These are phyloP conservation scores for Metschnikowia arizonensis DNA, from an alignment of 805 yeast genomes.

Conservation along the genomic window DNA sequence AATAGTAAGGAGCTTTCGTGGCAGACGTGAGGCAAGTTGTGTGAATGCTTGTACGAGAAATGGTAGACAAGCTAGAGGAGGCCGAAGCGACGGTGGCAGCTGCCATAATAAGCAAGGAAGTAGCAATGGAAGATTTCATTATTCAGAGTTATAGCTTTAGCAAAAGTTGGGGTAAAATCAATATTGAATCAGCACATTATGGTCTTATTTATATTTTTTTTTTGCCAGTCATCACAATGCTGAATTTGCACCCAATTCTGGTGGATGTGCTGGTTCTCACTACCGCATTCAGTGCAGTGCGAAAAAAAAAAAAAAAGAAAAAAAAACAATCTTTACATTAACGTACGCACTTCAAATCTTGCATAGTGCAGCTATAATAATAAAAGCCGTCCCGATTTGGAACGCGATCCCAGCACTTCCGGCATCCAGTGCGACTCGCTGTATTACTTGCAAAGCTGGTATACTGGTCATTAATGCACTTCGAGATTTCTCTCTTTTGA, in stretches of 20 bases:
- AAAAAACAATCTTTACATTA: too few relatives aligned
- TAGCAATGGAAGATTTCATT: conserved; percentile 11
- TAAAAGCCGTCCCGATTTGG: conserved; percentile 4
- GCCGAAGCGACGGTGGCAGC: conserved; percentile 9
- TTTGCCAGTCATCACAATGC: neutral
- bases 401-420: conserved; percentile 2
- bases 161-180: too few relatives aligned
- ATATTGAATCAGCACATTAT: too few relatives aligned
- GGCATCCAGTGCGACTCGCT: neutral
- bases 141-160: neutral
- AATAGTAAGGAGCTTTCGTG: conserved; percentile 7
- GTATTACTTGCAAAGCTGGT: neutral
- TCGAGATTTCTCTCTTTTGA: neutral
- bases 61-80: conserved; percentile 11
- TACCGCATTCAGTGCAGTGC: neutral
- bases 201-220: conserved; percentile 1
- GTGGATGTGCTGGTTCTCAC: conserved; percentile 2
- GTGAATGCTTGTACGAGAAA: conserved; percentile 17
- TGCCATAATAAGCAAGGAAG: conserved; percentile 9
- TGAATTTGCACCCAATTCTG: conserved; percentile 6
- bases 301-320: too few relatives aligned
- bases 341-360: too few relatives aligned
- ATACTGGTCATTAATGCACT: neutral
- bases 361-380: too few relatives aligned
- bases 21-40: conserved; percentile 12